Evolutionary conservation across 2,329 filamentous ascomycete genomes (phyloP), one percentile per base, ranked within the genome.

Genomic region (Gaeumannomyces sp.): DNA sequence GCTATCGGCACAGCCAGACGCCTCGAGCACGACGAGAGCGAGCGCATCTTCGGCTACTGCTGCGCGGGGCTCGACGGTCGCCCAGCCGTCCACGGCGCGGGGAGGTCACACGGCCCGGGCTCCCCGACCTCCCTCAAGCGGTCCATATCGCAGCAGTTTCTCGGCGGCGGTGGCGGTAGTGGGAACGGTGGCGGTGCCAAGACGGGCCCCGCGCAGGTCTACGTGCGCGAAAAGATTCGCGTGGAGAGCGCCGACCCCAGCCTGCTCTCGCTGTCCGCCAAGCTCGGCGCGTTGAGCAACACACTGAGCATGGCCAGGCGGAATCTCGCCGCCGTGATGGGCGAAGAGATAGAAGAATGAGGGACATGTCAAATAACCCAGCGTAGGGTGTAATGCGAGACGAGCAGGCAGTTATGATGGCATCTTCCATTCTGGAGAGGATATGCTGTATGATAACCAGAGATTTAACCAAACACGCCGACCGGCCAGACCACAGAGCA

Each of bases 201-300:
- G 33, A 45, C 31, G 62, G 45, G 45, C 45, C 50, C 62, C 19
- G 25, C 10, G 6, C 87, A 95, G 67, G 93, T 97, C 3, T 89
- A 87, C 68, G 94, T 98, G 60, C 87, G 89, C 69, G 94, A 97
- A 75, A 97, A 97, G 78, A 85, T 97, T 5, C 84, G 90, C 57
- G 89, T 97, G 2, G 93, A 97, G 76, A 94, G 87, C 71, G 91
- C 93, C 64, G 93, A 98, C 75, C 94, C 94, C 1, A 93, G 88
- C 70, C 74, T 97, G 68, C 88, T 97, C 74, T 89, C 91, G 50
- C 81, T 95, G 45, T 89, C 91, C 74, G 89, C 92, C 6, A 97
- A 97, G 77, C 79, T 97, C 69, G 86, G 84, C 35, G 92, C 91
- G 5, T 77, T 97, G 65, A 88, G 90, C 68, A 86, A 93, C 71